Evolutionary conservation across 2,329 filamentous ascomycete species (phyloP), one percentile per base, ranked within the genome.

Genomic region (Aspergillus fischeri): DNA sequence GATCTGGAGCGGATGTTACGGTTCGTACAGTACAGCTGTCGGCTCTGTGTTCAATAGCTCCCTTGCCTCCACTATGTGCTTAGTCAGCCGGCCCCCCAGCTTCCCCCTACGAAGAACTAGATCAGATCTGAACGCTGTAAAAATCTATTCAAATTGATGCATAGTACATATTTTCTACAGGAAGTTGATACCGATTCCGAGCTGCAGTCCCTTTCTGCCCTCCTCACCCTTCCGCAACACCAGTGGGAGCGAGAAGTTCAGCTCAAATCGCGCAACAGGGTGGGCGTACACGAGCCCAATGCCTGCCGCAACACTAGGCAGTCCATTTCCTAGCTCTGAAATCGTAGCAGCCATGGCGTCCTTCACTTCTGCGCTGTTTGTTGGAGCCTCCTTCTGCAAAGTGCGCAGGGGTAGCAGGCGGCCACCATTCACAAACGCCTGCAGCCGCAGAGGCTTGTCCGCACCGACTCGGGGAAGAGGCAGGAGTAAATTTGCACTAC

Each of bases 121-220:
- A 42, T 27, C 32, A 48, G 28, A 49, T 54, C 25, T 41, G 38
- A 55, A 52, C n/a, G 54, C 41, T 52, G 32, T 51, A 41, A 51
- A 35, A 11, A n/a, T 57, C 49, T 60, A 58, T 55, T 57, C 35
- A 55, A 44, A 14, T 7, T 42, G 44, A 47, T 32, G 29, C 47
- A 50, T 55, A 51, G 21, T 55, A 51, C 60, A 63, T 49, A 64
- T 60, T 69, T 65, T 70, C 64, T 89, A 97, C 81, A 97, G 77
- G 73, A 99, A 97, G 77, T 90, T 95, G 70, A 99, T 92, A 51
- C 94, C 94, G 44, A 99, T 91, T n/a, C 94, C 94, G 67, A 99
- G 87, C 73, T 94, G 92, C 62, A 99, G 71, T 1, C 94, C 94
- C 78, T 99, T 99, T 55, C 93, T 85, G 17, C 86, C 88, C 66